Conservation (phyloP, 2,329 filamentous ascomycete species). For the Neopestalotiopsis sp. region DNA sequence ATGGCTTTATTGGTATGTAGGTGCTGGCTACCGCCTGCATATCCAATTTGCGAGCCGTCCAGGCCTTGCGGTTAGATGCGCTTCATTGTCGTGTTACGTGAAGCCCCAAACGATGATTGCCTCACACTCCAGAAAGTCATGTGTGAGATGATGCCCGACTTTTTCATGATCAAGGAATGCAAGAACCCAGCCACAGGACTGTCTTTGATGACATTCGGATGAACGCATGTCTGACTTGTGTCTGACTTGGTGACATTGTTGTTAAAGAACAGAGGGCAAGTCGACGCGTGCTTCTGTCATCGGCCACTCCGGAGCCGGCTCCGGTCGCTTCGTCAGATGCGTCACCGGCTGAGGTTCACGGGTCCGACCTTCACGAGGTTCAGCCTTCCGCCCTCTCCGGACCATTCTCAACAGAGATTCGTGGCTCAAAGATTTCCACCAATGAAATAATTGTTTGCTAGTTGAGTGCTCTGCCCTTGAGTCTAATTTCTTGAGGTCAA, state of each 20-base stretch:
- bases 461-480: not conserved
- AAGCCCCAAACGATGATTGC: not conserved
- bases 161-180: not conserved
- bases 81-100: not conserved
- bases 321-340: not conserved
- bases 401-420: not conserved
- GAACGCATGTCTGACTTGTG: too few species aligned
- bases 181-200: not conserved
- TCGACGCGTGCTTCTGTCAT: not conserved
- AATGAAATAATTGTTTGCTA: not conserved
- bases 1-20: not conserved
- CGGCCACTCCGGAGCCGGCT: not conserved
- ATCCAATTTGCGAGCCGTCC: not conserved
- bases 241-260: too few species aligned
- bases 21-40: not conserved
- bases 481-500: not conserved
- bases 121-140: not conserved
- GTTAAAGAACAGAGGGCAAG: not conserved
- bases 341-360: not conserved
- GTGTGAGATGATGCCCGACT: not conserved
- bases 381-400: not conserved
- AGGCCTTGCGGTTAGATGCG: not conserved
- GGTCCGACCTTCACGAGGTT: not conserved
- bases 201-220: too few species aligned
- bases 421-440: not conserved